These are phyloP conservation scores for Elsinoe batatas DNA, from an alignment of 2,329 filamentous ascomycete species.

Conservation along the genomic window DNA sequence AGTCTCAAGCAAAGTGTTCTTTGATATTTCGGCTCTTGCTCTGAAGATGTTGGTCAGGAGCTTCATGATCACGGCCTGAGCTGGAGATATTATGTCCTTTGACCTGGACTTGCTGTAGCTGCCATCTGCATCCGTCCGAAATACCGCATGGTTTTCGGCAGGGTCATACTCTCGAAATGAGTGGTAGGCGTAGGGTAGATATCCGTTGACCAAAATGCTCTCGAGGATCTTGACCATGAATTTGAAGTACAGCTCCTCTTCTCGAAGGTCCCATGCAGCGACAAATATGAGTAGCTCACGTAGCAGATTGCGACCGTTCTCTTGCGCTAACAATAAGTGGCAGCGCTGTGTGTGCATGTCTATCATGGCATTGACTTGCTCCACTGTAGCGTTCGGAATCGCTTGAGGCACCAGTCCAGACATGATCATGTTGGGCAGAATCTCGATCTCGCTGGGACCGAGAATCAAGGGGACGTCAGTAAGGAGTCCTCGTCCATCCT, in stretches of 20 bases:
- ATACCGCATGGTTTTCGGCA: constrained; percentile 2
- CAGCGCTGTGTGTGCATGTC: constrained; percentile 87
- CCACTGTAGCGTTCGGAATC: constrained; percentile 43
- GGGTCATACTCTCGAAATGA: constrained; percentile 58
- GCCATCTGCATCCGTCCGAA: constrained; percentile 19
- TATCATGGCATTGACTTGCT: constrained; percentile 47
- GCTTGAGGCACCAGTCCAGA: constrained; percentile 81
- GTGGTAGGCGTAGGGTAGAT: constrained; percentile 88
- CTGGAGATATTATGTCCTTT: constrained; percentile 92
- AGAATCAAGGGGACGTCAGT: constrained; percentile 92
- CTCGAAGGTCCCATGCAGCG: constrained; percentile 90
- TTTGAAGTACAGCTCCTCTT: constrained; percentile 90
- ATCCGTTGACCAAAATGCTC: constrained; percentile 75
- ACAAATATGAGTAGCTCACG: constrained; percentile 92
- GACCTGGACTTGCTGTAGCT: constrained; percentile 35
- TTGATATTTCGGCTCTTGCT: constrained; percentile 38
- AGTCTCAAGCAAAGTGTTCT: constrained; percentile 14
- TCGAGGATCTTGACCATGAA: constrained; percentile 95
- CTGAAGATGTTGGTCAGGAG: constrained; percentile 85
- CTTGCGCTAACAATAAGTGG: constrained; percentile 78
- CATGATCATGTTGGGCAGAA: constrained; percentile 94
- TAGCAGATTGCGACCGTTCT: constrained; percentile 80
- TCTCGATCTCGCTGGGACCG: constrained; percentile 90
- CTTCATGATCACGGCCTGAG: constrained; percentile 85
- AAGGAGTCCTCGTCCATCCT: constrained; percentile 70